Conservation (phyloP, 345 rosid species). For the Populus tremula region DNA sequence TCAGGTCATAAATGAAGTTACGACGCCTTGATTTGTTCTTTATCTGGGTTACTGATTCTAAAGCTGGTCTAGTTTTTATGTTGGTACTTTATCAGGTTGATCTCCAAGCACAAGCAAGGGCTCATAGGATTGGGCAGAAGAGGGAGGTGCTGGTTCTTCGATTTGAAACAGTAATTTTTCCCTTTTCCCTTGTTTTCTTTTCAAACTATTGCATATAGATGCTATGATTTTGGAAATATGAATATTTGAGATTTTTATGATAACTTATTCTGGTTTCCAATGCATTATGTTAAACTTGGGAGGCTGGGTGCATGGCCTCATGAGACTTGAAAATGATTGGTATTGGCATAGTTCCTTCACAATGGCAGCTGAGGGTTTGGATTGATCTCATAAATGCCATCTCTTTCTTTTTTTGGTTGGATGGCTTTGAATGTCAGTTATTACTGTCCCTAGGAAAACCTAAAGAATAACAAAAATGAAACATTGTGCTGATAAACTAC, state of each 20-base stretch:
- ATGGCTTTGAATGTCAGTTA: not conserved
- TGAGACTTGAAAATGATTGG: not conserved
- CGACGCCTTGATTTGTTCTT: constrained; percentile 12
- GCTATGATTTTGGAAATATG: constrained; percentile 7
- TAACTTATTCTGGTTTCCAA: not conserved
- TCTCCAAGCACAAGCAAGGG: constrained; percentile 97
- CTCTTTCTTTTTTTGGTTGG: not conserved
- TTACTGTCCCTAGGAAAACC: not conserved
- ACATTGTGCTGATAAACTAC: not conserved
- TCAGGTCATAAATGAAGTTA: constrained; percentile 49
- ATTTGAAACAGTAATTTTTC: constrained; percentile 67
- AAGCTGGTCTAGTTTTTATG: constrained; percentile 10
- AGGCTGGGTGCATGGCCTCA: not conserved
- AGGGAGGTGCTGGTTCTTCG: constrained; percentile 96
- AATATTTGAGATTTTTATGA: not conserved
- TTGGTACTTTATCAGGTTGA: constrained; percentile 57
- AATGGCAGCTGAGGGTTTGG: not conserved
- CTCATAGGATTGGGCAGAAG: constrained; percentile 95
- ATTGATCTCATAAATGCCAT: not conserved
- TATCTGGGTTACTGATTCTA: not conserved
- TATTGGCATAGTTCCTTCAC: not conserved
- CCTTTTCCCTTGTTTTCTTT: not conserved
- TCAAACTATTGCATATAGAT: not conserved
- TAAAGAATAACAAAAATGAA: not conserved
- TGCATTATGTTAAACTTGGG: not conserved